Base-by-base conservation (phyloP, 2,329 filamentous ascomycete species). In the Sordariomycetes sp. region DNA sequence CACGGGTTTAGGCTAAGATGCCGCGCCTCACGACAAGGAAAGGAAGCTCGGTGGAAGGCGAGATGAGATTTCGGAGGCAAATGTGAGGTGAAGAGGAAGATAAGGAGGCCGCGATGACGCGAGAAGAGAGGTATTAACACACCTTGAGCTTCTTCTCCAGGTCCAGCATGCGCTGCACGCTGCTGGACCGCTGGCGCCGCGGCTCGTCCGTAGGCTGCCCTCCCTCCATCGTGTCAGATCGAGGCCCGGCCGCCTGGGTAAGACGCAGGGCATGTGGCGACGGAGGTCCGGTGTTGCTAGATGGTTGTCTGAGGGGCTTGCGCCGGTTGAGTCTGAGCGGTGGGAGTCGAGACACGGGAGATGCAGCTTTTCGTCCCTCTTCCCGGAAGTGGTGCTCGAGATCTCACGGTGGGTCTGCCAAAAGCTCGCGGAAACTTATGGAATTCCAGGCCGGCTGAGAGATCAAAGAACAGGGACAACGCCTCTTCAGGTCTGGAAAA, bases 141-240 rank as follows among this genome's bases (percentile, higher is more conserved):
- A 58, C 57, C 57, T 53, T 53, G 22, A 54, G 35, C 52, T 58
- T 58, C 25, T 24, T 28, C 40, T 58, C 57, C 28, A 58, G 52
- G 28, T 58, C 57, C n/a, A 58, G 37, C 57, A 58, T 58, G 34
- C 52, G 22, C 43, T 58, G 57, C 24, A 58, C 51, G 20, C 57
- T 58, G 28, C 28, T 58, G 18, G 57, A 53, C 57, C 57, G 52
- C 18, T 46, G 20, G 28, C 55, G 46, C 32, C 28, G 55, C 55
- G 43, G 32, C 50, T 57, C 35, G 32, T 37, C 55, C 28, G 48
- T 25, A 16, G 55, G 46, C n/a, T 48, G 16, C 20, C 53, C 28
- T 25, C 22, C 28, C 28, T n/a, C 48, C 48, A 53, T 53, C 55
- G 53, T 57, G 6, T 22, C 37, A 48, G 48, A 22, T 51, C 22